Conservation (phyloP, 192 early-diverging fungal species). For the Umbelopsis sp. region DNA sequence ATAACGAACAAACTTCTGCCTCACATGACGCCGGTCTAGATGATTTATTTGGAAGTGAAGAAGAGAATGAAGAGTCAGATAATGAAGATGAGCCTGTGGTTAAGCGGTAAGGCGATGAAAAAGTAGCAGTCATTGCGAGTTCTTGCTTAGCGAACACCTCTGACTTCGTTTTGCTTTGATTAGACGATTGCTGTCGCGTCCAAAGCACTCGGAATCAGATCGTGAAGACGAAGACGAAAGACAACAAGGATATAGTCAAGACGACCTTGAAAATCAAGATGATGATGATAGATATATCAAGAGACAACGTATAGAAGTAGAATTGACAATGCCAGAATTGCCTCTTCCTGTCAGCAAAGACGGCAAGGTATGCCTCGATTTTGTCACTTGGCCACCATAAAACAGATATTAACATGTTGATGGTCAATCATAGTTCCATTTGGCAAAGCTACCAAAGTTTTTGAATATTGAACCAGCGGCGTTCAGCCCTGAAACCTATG, state of each 20-base stretch:
- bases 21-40: slow-evolving; percentile 13
- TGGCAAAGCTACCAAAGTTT: slow-evolving; percentile 67
- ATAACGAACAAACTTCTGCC: neutral
- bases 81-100: slow-evolving; percentile 16
- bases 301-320: slow-evolving; percentile 27
- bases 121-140: neutral
- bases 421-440: slow-evolving; percentile 33
- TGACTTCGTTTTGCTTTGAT: neutral
- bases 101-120: slow-evolving; percentile 6
- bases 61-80: slow-evolving; percentile 31
- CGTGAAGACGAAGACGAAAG: slow-evolving; percentile 31
- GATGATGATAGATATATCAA: neutral
- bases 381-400: neutral
- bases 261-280: neutral
- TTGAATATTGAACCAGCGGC: slow-evolving; percentile 65
- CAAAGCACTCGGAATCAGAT: slow-evolving; percentile 9
- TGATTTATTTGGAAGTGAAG: slow-evolving; percentile 44
- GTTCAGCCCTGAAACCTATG: slow-evolving; percentile 61
- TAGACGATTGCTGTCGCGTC: neutral
- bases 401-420: neutral
- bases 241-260: neutral
- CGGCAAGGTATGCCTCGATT: slow-evolving; percentile 20
- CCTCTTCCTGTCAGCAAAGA: slow-evolving; percentile 29
- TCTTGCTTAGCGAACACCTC: neutral
- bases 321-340: slow-evolving; percentile 25